Evolutionary conservation across 768 basidiomycete species (phyloP).

Genomic region (Gymnopilus dilepis): DNA sequence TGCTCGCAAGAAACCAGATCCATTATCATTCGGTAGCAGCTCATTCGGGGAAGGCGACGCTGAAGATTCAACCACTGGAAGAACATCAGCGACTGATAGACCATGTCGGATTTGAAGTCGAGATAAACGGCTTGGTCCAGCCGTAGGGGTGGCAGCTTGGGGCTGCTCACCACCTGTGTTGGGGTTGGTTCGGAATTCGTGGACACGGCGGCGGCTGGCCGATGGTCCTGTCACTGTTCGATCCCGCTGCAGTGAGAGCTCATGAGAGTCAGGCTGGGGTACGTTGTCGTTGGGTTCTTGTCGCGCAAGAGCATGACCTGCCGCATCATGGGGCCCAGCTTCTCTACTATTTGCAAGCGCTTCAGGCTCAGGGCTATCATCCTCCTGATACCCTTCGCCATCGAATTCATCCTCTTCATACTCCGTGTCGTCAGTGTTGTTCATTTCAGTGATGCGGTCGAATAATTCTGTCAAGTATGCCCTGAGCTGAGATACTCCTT

Average conservation of each 20-base stretch:
- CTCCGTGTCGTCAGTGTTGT: constrained; percentile 70
- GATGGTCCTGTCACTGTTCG: constrained; percentile 34
- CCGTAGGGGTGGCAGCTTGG: constrained; percentile 33
- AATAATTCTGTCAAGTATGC: constrained; percentile 78
- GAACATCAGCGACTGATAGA: constrained; percentile 46
- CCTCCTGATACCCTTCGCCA: constrained; percentile 53
- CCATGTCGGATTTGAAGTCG: constrained; percentile 39
- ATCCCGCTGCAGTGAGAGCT: constrained; percentile 41
- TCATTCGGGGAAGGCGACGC: constrained; percentile 67
- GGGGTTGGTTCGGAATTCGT: constrained; percentile 17
- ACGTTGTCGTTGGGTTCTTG: constrained; percentile 14
- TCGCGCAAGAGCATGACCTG: constrained; percentile 16
- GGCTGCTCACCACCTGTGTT: constrained; percentile 40
- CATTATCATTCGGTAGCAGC: constrained; percentile 60
- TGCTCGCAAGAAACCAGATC: constrained; percentile 62
- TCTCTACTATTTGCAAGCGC: constrained; percentile 36
- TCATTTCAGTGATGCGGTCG: constrained; percentile 75
- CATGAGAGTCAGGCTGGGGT: constrained; percentile 33
- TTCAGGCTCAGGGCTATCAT: constrained; percentile 53
- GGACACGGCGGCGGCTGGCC: constrained; percentile 13
- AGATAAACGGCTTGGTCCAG: constrained; percentile 44
- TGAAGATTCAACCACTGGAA: constrained; percentile 67
- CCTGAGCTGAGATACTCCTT: constrained; percentile 84
- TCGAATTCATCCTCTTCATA: constrained; percentile 69
- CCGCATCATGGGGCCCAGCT: constrained; percentile 28